phyloP scores from a whole-genome alignment of 208 protist species.

The Acanthamoeba castellanii region DNA sequence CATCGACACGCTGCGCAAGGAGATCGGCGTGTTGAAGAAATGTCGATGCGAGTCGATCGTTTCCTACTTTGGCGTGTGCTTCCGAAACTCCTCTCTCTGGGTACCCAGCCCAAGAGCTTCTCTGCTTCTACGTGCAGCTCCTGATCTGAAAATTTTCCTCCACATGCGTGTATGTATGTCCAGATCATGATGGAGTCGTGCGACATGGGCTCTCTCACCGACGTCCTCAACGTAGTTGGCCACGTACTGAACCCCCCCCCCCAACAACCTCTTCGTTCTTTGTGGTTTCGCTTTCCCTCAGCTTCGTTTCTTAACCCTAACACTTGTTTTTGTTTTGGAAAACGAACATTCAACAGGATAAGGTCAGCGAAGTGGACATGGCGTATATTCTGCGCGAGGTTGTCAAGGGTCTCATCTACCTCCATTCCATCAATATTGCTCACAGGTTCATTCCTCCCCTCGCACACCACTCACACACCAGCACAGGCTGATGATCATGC shows the following conservation, averaged over 20 bases:
- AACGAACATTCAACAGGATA: neutral
- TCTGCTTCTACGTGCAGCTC: neutral
- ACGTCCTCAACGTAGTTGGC: conserved; percentile 49
- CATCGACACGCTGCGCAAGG: conserved; percentile 72
- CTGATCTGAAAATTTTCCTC: neutral
- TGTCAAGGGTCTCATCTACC: conserved; percentile 64
- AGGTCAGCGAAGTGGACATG: conserved; percentile 51
- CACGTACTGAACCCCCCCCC: neutral
- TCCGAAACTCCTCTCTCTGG: conserved; percentile 67
- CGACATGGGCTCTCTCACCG: conserved; percentile 68
- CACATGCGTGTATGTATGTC: neutral
- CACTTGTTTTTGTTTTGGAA: neutral
- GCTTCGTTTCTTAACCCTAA: neutral
- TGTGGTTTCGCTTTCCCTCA: neutral
- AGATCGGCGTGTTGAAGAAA: conserved; percentile 55
- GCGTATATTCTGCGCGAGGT: conserved; percentile 62
- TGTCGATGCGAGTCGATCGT: conserved; percentile 58
- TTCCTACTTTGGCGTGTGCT: conserved; percentile 73
- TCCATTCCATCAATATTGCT: conserved; percentile 74
- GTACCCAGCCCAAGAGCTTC: neutral
- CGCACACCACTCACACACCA: neutral
- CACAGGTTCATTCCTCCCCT: conserved; percentile 20
- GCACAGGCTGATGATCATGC: neutral
- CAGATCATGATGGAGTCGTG: conserved; percentile 76
- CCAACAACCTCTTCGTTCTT: too few species aligned